Base-by-base conservation (phyloP, 148 eudicot genomes). In the Salicornia ramosissima region DNA sequence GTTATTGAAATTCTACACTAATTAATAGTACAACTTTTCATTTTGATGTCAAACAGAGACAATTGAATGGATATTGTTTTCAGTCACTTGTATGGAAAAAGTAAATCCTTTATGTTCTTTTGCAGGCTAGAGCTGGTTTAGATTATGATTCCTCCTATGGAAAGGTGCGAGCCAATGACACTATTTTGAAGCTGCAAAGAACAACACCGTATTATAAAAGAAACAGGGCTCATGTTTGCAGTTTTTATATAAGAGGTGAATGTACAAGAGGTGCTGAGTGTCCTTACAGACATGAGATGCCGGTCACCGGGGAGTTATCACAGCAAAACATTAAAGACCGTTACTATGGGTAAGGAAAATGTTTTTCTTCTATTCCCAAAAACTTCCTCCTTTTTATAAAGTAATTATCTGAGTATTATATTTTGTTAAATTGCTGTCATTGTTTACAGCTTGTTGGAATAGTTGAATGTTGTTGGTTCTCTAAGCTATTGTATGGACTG, bases 221-320 rank as follows among this genome's bases (percentile, higher is more conserved):
- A 84, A 90, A 94, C 67, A 74, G 95, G 72, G 98, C 98, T 39
- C 96, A 94, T 73, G 85, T 94, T 54, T 90, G 98, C 83, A 90
- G 97, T 72, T 90, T 94, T 77, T 94, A 51, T 62, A 75, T 87
- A 3, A 82, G 98, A 71, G 97, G 98, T 49, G 92, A 94, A 78
- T 94, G 97, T 75, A 94, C 96, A 14, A 90, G 98, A 90, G 97
- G 98, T 26, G 89, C 90, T 64, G 98, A 94, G 82, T 94, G 98
- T 79, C 97, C 98, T 61, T 94, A 87, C 78, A 75, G 98, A 76
- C 98, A 94, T 62, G 98, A 94, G 85, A 94, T 90, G 97, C 98
- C 98, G 12, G 97, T 80, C 64, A 86, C 88, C 22, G 96, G 97
- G 26, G 97, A 94, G 76, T 71, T 94, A 69, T 87, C 98, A 4